Evolutionary conservation across 2,329 filamentous ascomycete species (phyloP), one percentile per base, ranked within the genome.

Genomic region (Raffaelea arxii): DNA sequence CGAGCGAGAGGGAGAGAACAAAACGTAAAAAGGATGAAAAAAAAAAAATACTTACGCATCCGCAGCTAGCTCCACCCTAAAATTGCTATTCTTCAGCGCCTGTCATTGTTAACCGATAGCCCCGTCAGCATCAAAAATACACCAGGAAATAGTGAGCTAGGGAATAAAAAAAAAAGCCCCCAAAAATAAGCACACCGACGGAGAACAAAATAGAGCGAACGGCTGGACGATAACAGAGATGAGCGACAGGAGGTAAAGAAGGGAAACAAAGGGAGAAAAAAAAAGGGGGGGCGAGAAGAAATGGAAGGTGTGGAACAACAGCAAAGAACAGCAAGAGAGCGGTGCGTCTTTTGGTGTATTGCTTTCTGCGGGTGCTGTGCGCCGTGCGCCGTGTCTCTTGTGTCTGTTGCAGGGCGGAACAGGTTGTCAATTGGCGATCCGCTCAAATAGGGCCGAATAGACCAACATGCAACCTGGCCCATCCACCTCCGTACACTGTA

Each of bases 11-110:
- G 41, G 41, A 27, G 22, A 14, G 22, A 38, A 18, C 27, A 45
- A 30, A 18, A 35, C 18, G 35, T 5, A 19, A 39, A 30, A 25
- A 27, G 37, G 14, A 6, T 18, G 36, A 32, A 24, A 35, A 50
- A 53, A 37, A 47, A 54, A 42, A 43, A 21, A 14, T n/a, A 25
- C 76, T 76, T 67, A 79, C 76, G 68, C 62, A 64, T 79, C 73
- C 42, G 77, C 62, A 35, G 75, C 75, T 48, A 73, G 65, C 47
- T 77, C 70, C 6, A 78, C 57, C 56, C 70, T 73, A 57, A 71
- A 78, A 40, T 65, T 64, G 6, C 67, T 58, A 41, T 62, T 65
- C 54, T 69, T 77, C 21, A 75, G 63, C 52, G 63, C 74, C 72
- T 76, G 55, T 18, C 16, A n/a, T 49, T 25, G 25, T 51, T 46